These are phyloP conservation scores for Dalbergia cochinchinensis DNA, from an alignment of 306 rosid genomes.

Conservation along the genomic window DNA sequence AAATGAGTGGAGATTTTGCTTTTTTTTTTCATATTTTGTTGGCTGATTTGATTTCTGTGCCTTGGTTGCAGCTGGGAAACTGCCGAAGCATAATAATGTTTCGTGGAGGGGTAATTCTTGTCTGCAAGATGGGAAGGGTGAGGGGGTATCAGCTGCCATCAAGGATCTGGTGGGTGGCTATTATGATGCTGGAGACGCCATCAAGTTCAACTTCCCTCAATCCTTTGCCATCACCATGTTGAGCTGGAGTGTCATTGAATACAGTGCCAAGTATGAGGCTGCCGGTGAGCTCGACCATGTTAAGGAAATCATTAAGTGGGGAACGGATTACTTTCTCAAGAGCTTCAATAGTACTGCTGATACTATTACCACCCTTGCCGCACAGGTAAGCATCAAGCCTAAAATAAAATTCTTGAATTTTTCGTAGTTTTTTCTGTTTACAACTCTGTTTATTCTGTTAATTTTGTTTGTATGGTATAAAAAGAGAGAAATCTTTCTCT, in stretches of 20 bases:
- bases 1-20: too few species aligned
- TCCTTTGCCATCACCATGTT: constrained; percentile 89
- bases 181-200: constrained; percentile 98
- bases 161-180: constrained; percentile 91
- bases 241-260: constrained; percentile 99
- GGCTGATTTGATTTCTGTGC: constrained; percentile 14
- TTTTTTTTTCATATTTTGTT: not conserved
- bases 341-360: constrained; percentile 92
- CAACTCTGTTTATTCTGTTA: not conserved
- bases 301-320: constrained; percentile 93
- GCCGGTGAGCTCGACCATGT: constrained; percentile 89
- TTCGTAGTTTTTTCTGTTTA: not conserved
- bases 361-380: constrained; percentile 60
- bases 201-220: constrained; percentile 88
- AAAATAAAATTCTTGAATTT: not conserved
- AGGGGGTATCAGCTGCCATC: constrained; percentile 46
- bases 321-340: constrained; percentile 91
- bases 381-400: constrained; percentile 63
- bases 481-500: not conserved
- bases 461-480: not conserved
- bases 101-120: constrained; percentile 98
- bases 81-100: constrained; percentile 94
- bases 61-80: constrained; percentile 78
- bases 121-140: constrained; percentile 65
- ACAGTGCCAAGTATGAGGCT: constrained; percentile 91